Conservation (phyloP, 202 grass and related monocot species). For the Bolboschoenoplectus hybrid region DNA sequence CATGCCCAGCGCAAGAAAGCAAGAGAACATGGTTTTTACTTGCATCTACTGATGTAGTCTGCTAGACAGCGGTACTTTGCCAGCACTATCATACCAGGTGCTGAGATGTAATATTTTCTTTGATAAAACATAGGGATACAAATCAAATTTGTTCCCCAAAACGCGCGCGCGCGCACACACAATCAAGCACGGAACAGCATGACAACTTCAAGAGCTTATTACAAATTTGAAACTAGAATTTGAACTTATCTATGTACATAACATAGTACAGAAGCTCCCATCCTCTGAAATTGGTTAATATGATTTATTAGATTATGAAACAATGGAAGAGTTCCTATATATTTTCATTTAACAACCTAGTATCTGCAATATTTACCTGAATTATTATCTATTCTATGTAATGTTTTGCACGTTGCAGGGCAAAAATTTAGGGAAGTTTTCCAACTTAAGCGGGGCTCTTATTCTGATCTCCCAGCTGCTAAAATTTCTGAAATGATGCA, state of each 20-base stretch:
- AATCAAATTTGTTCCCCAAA: neutral
- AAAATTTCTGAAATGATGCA: conserved; percentile 98
- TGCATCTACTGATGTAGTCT: conserved; percentile 12
- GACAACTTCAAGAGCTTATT: neutral
- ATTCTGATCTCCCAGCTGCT: conserved; percentile 68
- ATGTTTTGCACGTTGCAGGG: conserved; percentile 49
- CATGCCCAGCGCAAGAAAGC: neutral
- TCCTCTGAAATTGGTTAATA: neutral
- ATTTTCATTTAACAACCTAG: conserved; percentile 2
- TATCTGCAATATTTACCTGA: neutral
- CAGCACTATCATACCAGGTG: neutral
- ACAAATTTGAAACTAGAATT: neutral
- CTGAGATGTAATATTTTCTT: neutral
- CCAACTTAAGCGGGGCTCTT: conserved; percentile 74
- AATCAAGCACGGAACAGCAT: neutral
- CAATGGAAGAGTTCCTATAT: neutral
- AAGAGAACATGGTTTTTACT: neutral
- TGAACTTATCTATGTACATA: neutral
- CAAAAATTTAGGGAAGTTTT: conserved; percentile 82
- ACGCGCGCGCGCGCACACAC: neutral
- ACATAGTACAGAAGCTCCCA: neutral
- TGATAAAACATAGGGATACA: neutral
- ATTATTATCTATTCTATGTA: conserved; percentile 21
- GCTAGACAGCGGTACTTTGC: neutral
- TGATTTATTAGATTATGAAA: neutral